phyloP scores from a whole-genome alignment of 305 asterid genomes.

The Ajuga reptans region DNA sequence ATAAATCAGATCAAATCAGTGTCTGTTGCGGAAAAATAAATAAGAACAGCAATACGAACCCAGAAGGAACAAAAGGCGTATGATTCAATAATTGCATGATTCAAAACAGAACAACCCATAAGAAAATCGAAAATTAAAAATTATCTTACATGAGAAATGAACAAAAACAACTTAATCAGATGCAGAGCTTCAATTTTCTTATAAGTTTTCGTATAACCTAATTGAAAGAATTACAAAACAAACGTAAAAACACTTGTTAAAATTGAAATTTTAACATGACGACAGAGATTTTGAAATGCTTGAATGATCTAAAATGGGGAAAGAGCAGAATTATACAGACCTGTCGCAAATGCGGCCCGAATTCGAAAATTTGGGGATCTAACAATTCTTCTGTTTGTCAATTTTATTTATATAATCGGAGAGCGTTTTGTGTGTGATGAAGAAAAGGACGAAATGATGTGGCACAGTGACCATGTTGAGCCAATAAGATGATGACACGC shows the following conservation, averaged over 20 bases:
- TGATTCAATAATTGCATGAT: neutral
- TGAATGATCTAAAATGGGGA: neutral
- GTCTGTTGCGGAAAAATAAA: neutral
- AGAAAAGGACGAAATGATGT: neutral
- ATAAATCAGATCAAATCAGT: neutral
- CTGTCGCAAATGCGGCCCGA: neutral
- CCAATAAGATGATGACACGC: slow-evolving; percentile 16
- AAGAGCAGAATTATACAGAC: neutral
- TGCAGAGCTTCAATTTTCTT: neutral
- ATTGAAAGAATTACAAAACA: neutral
- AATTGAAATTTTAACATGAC: neutral
- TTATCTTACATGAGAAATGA: neutral
- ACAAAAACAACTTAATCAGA: neutral
- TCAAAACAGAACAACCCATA: neutral
- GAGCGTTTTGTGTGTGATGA: neutral
- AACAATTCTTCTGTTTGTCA: neutral
- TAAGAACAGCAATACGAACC: neutral
- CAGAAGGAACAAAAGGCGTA: neutral
- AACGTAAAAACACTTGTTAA: neutral
- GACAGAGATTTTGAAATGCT: slow-evolving; percentile 6
- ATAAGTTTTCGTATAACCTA: neutral
- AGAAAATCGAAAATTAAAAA: neutral
- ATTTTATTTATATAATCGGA: neutral
- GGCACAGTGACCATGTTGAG: neutral
- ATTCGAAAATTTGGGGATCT: slow-evolving; percentile 6